These are phyloP conservation scores for Fraxinus greggii DNA, from an alignment of 305 asterid species.

Conservation along the genomic window DNA sequence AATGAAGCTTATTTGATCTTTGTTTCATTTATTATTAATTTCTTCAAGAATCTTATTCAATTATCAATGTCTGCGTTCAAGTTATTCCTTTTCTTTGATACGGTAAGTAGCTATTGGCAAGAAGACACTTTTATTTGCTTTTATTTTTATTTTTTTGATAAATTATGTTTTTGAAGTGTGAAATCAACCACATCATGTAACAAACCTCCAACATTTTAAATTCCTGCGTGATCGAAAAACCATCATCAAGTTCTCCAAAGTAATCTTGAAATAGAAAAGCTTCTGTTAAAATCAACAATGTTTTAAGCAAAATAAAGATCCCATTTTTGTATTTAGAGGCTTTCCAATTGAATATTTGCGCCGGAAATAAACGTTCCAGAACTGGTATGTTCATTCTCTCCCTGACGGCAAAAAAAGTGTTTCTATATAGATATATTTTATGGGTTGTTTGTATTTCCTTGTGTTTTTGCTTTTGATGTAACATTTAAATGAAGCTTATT, in stretches of 20 bases:
- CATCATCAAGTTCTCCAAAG: constrained; percentile 13
- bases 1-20: neutral
- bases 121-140: neutral
- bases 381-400: constrained; percentile 3
- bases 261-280: neutral
- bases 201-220: constrained; percentile 9
- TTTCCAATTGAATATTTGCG: constrained; percentile 13
- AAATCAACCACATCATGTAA: too few species aligned
- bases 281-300: neutral
- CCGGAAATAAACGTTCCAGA: neutral
- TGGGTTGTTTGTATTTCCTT: neutral
- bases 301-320: neutral
- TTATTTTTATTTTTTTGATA: neutral
- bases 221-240: constrained; percentile 1
- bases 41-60: neutral
- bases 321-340: neutral
- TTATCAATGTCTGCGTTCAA: neutral
- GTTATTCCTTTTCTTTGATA: neutral
- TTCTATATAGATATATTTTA: neutral
- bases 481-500: neutral
- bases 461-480: neutral
- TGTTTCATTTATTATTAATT: neutral
- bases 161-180: neutral
- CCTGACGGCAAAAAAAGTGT: neutral
- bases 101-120: neutral